Base-by-base conservation (phyloP, 192 early-diverging fungal genomes). In the Diversispora epigaea region DNA sequence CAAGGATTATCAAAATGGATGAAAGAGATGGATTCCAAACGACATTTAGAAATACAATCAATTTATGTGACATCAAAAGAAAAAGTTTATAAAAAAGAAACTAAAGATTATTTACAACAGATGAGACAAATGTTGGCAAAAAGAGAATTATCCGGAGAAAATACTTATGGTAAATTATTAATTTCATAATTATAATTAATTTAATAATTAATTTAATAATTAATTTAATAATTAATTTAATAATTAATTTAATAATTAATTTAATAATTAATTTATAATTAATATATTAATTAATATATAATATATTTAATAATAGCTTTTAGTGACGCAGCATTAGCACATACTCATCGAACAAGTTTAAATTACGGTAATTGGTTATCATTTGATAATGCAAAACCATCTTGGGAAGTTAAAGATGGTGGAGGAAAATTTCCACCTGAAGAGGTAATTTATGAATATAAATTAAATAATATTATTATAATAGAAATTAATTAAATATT, bases 11-110 rank as follows among this genome's bases (percentile, higher is more conserved):
- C 87, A 46, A 68, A 91, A 17, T 94, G 93, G 93, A 81, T 91
- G 65, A 86, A 89, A 69, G 89, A 93, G 63, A 86, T 93, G 77
- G 90, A 92, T 47, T 81, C 91, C 32, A 81, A 84, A 39, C 83
- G 88, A 21, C 88, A 91, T 77, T 86, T 86, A 65, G 93, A 94
- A 69, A 74, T 93, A 6, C 92, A 92, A 61, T 89, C 84, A 76
- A 84, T 93, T 78, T 80, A 76, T 43, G 78, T 80, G 7, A 74
- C 76, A 39, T 76, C 80, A 15, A 58, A 80, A 64, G 80, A 83
- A 19, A 68, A 77, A 19, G 65, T 83, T 5, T 79, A 79, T 39
- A 76, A 79, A 56, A 83, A 83, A 69, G 82, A 83, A 32, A 76
- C 79, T 54, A 83, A 83, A 40, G 82, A 80, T 71, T 83, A 75